phyloP scores from a whole-genome alignment of 164 flowering plant species.

The Hamamelis virginiana region DNA sequence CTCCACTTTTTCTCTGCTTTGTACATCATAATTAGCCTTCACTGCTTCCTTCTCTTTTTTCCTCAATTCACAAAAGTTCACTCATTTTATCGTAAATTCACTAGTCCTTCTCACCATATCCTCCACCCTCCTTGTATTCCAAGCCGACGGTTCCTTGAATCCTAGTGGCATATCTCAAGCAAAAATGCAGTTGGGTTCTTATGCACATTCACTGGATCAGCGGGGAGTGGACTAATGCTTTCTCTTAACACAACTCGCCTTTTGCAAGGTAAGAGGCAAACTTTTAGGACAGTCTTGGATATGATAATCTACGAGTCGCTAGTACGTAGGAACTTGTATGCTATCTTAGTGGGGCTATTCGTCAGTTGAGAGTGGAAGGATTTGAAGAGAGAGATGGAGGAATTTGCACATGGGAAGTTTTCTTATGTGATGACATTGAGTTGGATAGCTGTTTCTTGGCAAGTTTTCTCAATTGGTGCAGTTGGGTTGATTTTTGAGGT shows the following conservation, averaged over 20 bases:
- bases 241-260: conserved; percentile 37
- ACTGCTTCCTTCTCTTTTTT: conserved; percentile 38
- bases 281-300: conserved; percentile 22
- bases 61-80: conserved; percentile 39
- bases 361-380: conserved; percentile 39
- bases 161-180: conserved; percentile 1
- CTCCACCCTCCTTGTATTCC: conserved; percentile 31
- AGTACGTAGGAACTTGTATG: conserved; percentile 27
- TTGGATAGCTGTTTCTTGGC: conserved; percentile 37
- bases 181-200: conserved; percentile 24
- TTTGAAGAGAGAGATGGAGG: conserved; percentile 36
- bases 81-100: conserved; percentile 37
- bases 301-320: conserved; percentile 29
- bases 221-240: conserved; percentile 30
- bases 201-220: conserved; percentile 36
- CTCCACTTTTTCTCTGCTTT: conserved; percentile 36
- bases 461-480: conserved; percentile 31
- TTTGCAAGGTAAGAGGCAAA: conserved; percentile 27
- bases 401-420: conserved; percentile 28
- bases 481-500: conserved; percentile 40
- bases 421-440: conserved; percentile 32
- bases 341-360: conserved; percentile 28
- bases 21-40: conserved; percentile 45
- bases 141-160: conserved; percentile 12
- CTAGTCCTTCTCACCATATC: conserved; percentile 41